Percentiles rank a stretch among this genome's conserved stretches.
phyloP scores from a whole-genome alignment of 805 yeast genomes.

The Nematodospora valgi region DNA sequence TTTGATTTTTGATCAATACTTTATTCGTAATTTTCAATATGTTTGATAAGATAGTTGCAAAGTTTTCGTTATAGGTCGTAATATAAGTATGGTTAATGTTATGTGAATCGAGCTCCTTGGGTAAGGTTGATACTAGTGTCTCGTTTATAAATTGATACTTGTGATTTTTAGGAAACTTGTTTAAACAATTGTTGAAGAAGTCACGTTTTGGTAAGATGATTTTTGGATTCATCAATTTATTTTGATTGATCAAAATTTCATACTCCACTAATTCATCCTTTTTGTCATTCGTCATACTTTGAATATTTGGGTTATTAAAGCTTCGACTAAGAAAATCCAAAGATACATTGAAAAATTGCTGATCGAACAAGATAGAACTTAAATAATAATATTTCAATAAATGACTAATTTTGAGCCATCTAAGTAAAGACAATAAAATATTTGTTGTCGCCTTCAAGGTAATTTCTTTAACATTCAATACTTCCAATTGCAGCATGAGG shows the following conservation, averaged over 20 bases:
- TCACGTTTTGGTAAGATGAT: conserved; percentile 28
- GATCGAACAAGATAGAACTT: conserved; percentile 69
- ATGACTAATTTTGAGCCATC: conserved; percentile 81
- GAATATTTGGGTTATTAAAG: conserved; percentile 34
- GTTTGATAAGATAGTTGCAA: conserved; percentile 47
- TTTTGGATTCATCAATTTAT: conserved; percentile 37
- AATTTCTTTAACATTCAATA: conserved; percentile 58
- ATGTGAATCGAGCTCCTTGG: conserved; percentile 21
- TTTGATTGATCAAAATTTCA: conserved; percentile 33
- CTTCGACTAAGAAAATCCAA: conserved; percentile 32
- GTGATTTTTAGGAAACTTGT: conserved; percentile 11
- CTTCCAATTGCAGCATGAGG: conserved; percentile 47
- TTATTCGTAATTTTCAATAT: conserved; percentile 54
- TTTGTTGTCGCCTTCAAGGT: conserved; percentile 57
- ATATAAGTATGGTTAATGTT: conserved; percentile 26
- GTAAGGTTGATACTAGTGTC: conserved; percentile 24
- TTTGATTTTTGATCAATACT: conserved; percentile 55
- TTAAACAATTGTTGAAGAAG: conserved; percentile 37
- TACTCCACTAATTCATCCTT: conserved; percentile 20
- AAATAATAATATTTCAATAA: conserved; percentile 76
- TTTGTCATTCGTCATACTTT: conserved; percentile 13
- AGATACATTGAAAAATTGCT: conserved; percentile 44
- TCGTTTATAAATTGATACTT: conserved; percentile 29
- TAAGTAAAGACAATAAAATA: conserved; percentile 49
- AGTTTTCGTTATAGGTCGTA: conserved; percentile 34